phyloP scores from a whole-genome alignment of 148 eudicot genomes.

The Rhododendron kiyosumense region DNA sequence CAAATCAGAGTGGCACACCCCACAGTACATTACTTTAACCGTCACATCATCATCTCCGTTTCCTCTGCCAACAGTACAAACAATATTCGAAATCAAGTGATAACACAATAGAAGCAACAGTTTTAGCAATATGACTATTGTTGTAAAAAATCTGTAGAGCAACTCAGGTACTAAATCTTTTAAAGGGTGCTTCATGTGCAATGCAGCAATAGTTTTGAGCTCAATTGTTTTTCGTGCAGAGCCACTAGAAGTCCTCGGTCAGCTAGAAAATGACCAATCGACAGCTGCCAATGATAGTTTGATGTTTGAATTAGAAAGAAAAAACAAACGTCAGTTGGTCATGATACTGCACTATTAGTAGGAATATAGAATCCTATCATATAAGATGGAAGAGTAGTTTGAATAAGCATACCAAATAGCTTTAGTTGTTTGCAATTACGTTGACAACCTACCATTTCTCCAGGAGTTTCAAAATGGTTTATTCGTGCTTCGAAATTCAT shows the following conservation, averaged over 20 bases:
- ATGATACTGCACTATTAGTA: neutral
- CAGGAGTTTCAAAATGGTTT: neutral
- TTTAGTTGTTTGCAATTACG: neutral
- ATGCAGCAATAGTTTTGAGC: neutral
- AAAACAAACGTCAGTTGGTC: neutral
- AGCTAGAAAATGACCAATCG: neutral
- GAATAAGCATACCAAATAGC: neutral
- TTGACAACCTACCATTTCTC: neutral
- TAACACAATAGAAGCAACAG: neutral
- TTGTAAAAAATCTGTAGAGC: neutral
- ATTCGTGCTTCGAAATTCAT: neutral
- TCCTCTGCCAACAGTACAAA: constrained; percentile 35
- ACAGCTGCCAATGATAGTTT: neutral
- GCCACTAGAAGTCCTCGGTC: neutral
- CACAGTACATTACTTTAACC: constrained; percentile 54
- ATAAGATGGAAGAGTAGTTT: neutral
- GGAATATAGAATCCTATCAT: neutral
- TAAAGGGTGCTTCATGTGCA: neutral
- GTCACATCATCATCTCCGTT: constrained; percentile 54
- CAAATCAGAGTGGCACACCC: constrained; percentile 70
- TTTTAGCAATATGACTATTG: neutral
- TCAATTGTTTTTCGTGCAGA: neutral
- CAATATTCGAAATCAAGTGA: neutral
- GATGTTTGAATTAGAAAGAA: neutral
- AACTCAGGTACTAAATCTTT: neutral